Evolutionary conservation across 1,284 basidiomycete species (phyloP), one percentile per base, ranked within the genome.

Genomic region (Volvariella surrecta): DNA sequence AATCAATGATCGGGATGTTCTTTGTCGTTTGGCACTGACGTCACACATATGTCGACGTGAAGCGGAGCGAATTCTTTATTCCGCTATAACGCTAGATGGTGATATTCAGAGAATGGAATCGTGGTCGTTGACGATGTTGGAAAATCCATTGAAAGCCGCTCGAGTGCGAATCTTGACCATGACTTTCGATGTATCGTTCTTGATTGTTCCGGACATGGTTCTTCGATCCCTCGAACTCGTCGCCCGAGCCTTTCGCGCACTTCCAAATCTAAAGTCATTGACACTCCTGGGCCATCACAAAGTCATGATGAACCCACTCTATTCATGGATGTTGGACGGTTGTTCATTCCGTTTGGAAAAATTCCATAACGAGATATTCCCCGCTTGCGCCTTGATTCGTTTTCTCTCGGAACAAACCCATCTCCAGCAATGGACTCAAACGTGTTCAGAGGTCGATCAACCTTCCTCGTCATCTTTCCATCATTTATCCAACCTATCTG

Each of bases 291-390:
- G 53, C 3, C 52, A 53, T 43, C 46, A 47, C 15, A 43, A 41
- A 30, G 53, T 43, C 15, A 54, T 53, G 52, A 54, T 53, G 53
- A 46, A 53, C 43, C 50, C 50, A 9, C 45, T 53, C 32, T 37
- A 52, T 32, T 46, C 46, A 11, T 52, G 53, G 52, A 44, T 54
- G 16, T 46, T 54, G 24, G 52, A 54, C 34, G 52, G 48, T n/a
- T 53, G 50, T 45, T 44, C 47, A 9, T 39, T 46, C 32, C 9
- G 50, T 19, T 40, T 52, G 4, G 35, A 43, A 18, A 39, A 39
- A 15, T 52, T 54, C 39, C 50, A 52, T 31, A 54, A 54, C 37
- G 47, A 39, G 4, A 38, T 53, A 4, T 50, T 53, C 40, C 52
- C 50, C 10, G 4, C 46, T 2, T 42, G 40, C n/a, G 46, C 50